phyloP scores from a whole-genome alignment of 768 basidiomycete genomes.

The Cystofilobasidium ferigula region DNA sequence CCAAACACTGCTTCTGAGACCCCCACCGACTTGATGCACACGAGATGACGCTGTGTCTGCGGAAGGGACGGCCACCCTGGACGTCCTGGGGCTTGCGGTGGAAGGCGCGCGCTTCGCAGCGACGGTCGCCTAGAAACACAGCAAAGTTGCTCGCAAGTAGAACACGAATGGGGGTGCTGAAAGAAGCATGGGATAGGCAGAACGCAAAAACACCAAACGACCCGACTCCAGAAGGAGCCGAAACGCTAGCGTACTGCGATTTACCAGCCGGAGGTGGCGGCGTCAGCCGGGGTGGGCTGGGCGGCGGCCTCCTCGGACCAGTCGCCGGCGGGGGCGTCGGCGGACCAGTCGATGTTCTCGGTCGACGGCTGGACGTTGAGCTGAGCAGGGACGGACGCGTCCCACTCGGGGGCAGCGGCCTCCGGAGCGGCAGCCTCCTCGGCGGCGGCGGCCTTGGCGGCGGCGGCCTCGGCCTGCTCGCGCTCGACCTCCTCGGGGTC shows the following conservation, averaged over 20 bases:
- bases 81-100: too few relatives aligned
- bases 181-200: too few relatives aligned
- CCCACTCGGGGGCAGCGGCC: conserved; percentile 38
- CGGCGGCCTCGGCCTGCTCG: conserved; percentile 81
- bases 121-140: too few relatives aligned
- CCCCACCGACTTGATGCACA: too few relatives aligned
- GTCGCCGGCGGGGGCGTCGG: conserved; percentile 44
- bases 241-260: background rate
- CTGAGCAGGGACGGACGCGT: conserved; percentile 57
- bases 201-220: too few relatives aligned
- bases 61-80: too few relatives aligned
- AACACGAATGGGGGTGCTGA: too few relatives aligned
- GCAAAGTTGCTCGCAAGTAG: too few relatives aligned
- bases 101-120: too few relatives aligned
- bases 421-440: conserved; percentile 42
- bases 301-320: conserved; percentile 20
- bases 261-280: conserved; percentile 1
- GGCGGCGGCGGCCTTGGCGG: conserved; percentile 59
- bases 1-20: too few relatives aligned
- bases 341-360: conserved; percentile 74
- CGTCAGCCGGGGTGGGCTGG: conserved; percentile 18
- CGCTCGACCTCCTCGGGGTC: conserved; percentile 99
- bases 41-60: too few relatives aligned
- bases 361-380: conserved; percentile 47
- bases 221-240: too few relatives aligned